A percentile compares a stretch with the other conserved stretches of the same genome.
Conservation (phyloP, 179 eudicot genomes). For the Dionaea muscipula region DNA sequence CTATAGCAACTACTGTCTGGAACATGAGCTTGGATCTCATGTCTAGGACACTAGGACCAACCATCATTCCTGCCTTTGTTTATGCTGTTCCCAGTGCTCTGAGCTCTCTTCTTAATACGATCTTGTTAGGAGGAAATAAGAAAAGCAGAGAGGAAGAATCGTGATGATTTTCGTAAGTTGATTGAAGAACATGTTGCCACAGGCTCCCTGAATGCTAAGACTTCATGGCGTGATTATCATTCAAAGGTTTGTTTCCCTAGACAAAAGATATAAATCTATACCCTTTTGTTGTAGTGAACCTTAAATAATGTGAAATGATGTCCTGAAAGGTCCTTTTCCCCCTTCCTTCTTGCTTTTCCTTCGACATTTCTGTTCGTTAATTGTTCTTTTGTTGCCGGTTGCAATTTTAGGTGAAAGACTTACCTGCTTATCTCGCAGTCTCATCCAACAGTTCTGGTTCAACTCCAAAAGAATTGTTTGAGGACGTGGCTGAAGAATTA, state of each 20-base stretch:
- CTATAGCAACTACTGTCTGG: too few relatives aligned
- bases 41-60: too few relatives aligned
- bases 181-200: slow-evolving; percentile 74
- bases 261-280: too few relatives aligned
- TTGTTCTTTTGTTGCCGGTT: slow-evolving; percentile 8
- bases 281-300: too few relatives aligned
- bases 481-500: slow-evolving; percentile 86
- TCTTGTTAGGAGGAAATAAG: slow-evolving; percentile 65
- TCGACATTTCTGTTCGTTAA: background rate
- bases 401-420: slow-evolving; percentile 56
- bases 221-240: slow-evolving; percentile 82
- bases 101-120: background rate
- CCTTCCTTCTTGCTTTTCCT: background rate
- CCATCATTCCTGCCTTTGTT: background rate
- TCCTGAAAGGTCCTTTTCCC: background rate
- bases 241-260: slow-evolving; percentile 40
- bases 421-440: slow-evolving; percentile 64
- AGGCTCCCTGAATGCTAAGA: slow-evolving; percentile 54
- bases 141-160: slow-evolving; percentile 80
- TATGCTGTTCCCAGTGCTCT: background rate
- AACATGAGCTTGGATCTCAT: too few relatives aligned
- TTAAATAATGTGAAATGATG: too few relatives aligned
- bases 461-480: slow-evolving; percentile 81
- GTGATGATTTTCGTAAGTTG: slow-evolving; percentile 89
- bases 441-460: slow-evolving; percentile 83